Percentiles rank a stretch among this genome's conserved stretches.
Conservation (phyloP, 225 moss, liverwort and hornwort species). For the Pleurozium schreberi region DNA sequence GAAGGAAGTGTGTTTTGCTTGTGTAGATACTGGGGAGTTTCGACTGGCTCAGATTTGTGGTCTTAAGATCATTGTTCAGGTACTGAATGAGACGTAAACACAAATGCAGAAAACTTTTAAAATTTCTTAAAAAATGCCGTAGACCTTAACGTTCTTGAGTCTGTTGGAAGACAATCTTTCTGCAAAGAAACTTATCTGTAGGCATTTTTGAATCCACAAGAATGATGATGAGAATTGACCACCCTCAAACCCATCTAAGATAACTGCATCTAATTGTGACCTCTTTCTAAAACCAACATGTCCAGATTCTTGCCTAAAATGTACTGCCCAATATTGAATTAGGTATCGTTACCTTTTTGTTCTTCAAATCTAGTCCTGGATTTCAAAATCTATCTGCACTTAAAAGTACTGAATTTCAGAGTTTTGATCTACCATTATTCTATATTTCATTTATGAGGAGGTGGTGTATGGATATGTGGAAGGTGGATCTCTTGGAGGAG, state of each 20-base stretch:
- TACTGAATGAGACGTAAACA: background rate
- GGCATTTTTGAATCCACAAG: background rate
- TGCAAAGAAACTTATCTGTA: background rate
- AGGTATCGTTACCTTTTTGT: too few species aligned
- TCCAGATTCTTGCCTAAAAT: background rate
- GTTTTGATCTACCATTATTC: background rate
- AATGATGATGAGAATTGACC: background rate
- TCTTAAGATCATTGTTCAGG: slow-evolving; percentile 44
- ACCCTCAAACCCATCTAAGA: background rate
- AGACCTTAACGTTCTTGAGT: background rate
- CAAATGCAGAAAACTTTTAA: background rate
- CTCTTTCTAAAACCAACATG: background rate
- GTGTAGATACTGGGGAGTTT: slow-evolving; percentile 41
- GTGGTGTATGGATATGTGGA: background rate
- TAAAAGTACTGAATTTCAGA: background rate
- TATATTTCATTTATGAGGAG: background rate
- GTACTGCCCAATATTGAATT: background rate
- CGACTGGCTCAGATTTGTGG: slow-evolving; percentile 48
- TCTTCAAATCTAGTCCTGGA: background rate
- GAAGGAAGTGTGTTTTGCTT: slow-evolving; percentile 48
- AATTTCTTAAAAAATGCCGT: too few species aligned
- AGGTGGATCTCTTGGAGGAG: slow-evolving; percentile 94
- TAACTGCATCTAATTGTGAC: background rate
- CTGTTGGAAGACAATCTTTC: background rate
- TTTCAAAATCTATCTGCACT: background rate